These are phyloP conservation scores for Francoa sonchifolia DNA, from an alignment of 441 rosid genomes.

Conservation along the genomic window DNA sequence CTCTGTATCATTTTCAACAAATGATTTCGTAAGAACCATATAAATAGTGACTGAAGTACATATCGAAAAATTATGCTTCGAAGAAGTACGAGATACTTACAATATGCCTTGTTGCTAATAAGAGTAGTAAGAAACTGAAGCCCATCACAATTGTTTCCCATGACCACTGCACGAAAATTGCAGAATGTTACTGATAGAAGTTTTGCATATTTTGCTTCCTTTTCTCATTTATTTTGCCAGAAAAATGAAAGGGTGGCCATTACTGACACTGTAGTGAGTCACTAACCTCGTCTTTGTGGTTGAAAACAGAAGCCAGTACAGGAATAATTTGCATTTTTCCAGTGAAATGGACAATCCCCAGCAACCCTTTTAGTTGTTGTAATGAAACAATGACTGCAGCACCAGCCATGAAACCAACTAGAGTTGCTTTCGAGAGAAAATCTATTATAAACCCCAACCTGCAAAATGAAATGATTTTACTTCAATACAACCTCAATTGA, in stretches of 20 bases:
- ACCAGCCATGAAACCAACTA: slow-evolving; percentile 94
- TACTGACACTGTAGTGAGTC: not conserved
- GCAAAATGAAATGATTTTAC: no score
- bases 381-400: slow-evolving; percentile 94
- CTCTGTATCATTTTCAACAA: slow-evolving; percentile 35
- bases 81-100: slow-evolving; percentile 56
- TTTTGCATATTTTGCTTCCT: no score
- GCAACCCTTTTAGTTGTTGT: slow-evolving; percentile 87
- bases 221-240: no score
- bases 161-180: slow-evolving; percentile 63
- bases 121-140: slow-evolving; percentile 50
- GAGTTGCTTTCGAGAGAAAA: slow-evolving; percentile 88
- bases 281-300: slow-evolving; percentile 50
- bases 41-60: not conserved
- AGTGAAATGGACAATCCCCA: slow-evolving; percentile 91
- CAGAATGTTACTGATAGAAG: not conserved
- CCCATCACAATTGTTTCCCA: slow-evolving; percentile 85
- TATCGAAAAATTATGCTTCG: no score
- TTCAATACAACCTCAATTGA: no score
- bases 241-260: not conserved
- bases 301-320: slow-evolving; percentile 67
- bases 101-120: slow-evolving; percentile 66
- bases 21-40: no score
- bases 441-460: slow-evolving; percentile 92
- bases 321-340: slow-evolving; percentile 72